Base-by-base conservation (phyloP, 345 rosid species). In the Jatropha curcas region DNA sequence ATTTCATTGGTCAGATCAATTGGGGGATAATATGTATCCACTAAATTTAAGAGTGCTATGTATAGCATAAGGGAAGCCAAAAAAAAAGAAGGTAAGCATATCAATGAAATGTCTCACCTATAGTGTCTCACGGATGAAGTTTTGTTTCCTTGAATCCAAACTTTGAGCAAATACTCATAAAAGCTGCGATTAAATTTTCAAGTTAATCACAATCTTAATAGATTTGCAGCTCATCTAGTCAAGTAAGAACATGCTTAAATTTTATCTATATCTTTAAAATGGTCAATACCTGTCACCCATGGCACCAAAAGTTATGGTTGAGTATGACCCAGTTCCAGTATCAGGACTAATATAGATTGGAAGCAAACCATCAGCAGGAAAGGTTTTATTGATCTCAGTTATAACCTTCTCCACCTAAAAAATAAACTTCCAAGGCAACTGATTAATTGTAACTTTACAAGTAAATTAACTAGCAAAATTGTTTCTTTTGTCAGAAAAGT, bases 101-200 rank as follows among this genome's bases (percentile, higher is more conserved):
- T 41, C 14, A 43, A 46, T 13, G 39, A 56, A 65, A 58, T 66
- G 33, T 25, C 62, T 81, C 71, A 96, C 99, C 99, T 88, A 67
- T 93, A 96, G 45, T 45, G 80, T 77, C 80, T 87, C 70, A 96
- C 90, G 37, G 84, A 81, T 68, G 89, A 80, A n/a, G 98, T 93
- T 86, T 82, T 89, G 83, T 90, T 93, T 72, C 99, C 99, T 76
- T 93, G 97, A 68, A 93, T 82, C 99, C 99, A 96, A 72, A 87
- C 98, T 80, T 93, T 96, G 78, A 96, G 99, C 84, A 96, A 80
- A 81, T 96, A 96, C 71, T 96, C 99, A 67, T 96, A 96, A 74
- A 96, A 96, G 87, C 99, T 96, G 87, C 81, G 77, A 74, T 52
- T 20, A 59, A 52, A 63, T 56, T 60, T 70, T 45, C 31, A 22